Conservation (phyloP, 306 rosid genomes). For the Corylus avellana region DNA sequence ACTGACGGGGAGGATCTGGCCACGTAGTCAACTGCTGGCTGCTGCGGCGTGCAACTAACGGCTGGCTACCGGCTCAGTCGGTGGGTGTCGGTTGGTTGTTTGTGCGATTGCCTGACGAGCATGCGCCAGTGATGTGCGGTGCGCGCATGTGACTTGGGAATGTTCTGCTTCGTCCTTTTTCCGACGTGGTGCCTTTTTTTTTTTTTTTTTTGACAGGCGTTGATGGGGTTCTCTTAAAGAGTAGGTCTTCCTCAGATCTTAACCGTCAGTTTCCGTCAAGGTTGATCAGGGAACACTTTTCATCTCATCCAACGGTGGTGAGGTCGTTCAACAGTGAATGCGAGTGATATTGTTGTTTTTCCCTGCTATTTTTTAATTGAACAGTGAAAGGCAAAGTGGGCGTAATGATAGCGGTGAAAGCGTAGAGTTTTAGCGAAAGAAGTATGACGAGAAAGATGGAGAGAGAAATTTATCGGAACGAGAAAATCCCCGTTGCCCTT, state of each 20-base stretch:
- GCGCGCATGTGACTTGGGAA: conserved; percentile 35
- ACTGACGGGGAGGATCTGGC: conserved; percentile 20
- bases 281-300: background rate
- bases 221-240: background rate
- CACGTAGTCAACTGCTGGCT: conserved; percentile 32
- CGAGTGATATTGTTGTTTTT: background rate
- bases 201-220: background rate
- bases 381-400: background rate
- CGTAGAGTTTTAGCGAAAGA: background rate
- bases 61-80: conserved; percentile 26
- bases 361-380: background rate
- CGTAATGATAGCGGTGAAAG: background rate
- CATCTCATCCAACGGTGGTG: background rate
- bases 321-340: background rate
- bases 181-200: background rate
- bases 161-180: background rate
- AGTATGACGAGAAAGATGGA: too few relatives aligned
- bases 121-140: conserved; percentile 11
- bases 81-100: conserved; percentile 31
- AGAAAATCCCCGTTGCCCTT: too few relatives aligned
- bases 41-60: conserved; percentile 25
- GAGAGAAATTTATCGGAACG: too few relatives aligned
- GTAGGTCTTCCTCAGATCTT: background rate
- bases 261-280: background rate
- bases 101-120: background rate